Evolutionary conservation across 768 basidiomycete genomes (phyloP), one percentile per base, ranked within the genome.

Genomic region (Suillus alpinus): DNA sequence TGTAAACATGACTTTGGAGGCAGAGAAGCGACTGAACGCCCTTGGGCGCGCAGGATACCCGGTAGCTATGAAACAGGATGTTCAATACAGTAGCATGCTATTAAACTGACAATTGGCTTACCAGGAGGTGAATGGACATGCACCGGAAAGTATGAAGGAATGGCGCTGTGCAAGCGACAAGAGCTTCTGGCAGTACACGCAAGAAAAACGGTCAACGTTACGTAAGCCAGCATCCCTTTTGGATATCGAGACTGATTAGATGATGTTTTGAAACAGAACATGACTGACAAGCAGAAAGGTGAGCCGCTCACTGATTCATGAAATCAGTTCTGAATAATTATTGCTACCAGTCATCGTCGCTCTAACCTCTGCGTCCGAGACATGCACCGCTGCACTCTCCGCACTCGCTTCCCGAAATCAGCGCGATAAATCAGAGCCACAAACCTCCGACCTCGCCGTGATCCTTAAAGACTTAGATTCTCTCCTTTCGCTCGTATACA

Each of bases 391-490:
- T 26, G 69, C 73, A 0, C 34, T 71, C 50, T 29, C 51, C 53
- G 53, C 62, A 55, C 59, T 44, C 40, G 29, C 60, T 13, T 20
- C 36, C 40, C 8, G 3, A 2, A 39, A n/a, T 20, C 1, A 18
- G 14, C 9, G 3, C 12, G 43, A 51, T 50, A 47, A 32, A 6
- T 32, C 3, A 18, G 53, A 36, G 52, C 43, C 56, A 6, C 31
- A 58, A 44, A 58, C 65, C 10, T 69, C 75, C 47, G 64, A 73
- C 31, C 71, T 82, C 37, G 29, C 71, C 6, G 69, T 80, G 59
- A 64, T 91, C 50, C 81, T 77, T 63, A 77, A 78, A 37, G 89
- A 91, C 67, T 71, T 87, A 18, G 60, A 84, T 23, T 80, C 85
- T 2, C 73, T 90, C 39, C 77, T 89, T 49, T 75, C 83, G 5